Evolutionary conservation across 2,329 filamentous ascomycete genomes (phyloP).

Genomic region (Fusarium denticulatum): DNA sequence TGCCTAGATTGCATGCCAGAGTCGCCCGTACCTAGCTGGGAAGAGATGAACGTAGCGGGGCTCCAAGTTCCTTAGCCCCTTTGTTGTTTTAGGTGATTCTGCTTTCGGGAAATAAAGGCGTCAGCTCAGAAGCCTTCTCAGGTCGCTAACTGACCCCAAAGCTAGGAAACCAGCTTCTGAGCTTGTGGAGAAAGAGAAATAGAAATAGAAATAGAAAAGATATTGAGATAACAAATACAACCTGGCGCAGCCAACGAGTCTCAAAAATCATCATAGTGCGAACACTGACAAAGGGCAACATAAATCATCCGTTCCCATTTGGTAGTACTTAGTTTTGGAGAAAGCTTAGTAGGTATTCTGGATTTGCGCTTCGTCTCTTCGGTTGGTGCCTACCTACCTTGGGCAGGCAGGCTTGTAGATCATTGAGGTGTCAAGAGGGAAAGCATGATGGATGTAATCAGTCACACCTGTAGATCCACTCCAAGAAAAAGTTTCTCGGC

Average conservation of each 20-base stretch:
- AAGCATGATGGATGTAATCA: not conserved
- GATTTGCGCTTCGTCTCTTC: not conserved
- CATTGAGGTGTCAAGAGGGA: not conserved
- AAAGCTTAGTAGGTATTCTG: not conserved
- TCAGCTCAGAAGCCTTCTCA: not conserved
- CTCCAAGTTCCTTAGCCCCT: slow-evolving; percentile 11
- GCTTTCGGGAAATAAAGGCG: slow-evolving; percentile 30
- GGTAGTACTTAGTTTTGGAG: not conserved
- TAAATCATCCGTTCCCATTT: not conserved
- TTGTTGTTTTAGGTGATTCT: slow-evolving; percentile 31
- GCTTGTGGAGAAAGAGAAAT: not conserved
- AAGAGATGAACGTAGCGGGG: not conserved
- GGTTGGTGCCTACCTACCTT: not conserved
- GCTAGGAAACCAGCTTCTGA: slow-evolving; percentile 8
- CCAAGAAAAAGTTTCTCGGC: not conserved
- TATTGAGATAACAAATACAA: not conserved
- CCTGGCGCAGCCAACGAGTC: not conserved
- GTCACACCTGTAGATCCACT: slow-evolving; percentile 8
- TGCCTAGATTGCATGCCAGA: slow-evolving; percentile 27
- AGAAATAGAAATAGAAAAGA: not conserved
- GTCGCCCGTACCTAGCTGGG: not conserved
- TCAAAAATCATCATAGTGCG: not conserved
- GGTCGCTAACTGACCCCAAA: not conserved
- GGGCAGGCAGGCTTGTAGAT: not conserved
- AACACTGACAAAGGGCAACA: not conserved